Conservation (phyloP, 345 rosid genomes). For the Rhodomyrtus tomentosa region DNA sequence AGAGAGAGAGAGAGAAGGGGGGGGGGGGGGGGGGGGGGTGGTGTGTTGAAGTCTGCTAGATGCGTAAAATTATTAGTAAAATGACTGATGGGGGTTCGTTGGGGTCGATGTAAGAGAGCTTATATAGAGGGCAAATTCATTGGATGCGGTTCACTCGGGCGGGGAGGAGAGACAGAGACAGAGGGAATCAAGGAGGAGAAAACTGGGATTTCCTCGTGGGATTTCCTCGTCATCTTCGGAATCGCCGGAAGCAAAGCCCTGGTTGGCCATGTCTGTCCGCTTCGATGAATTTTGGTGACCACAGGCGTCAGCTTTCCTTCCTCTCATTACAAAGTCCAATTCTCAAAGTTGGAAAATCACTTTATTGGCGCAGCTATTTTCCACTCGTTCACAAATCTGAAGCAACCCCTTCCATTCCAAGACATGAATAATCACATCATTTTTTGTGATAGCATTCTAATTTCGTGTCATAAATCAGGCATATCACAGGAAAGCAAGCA, state of each 20-base stretch:
- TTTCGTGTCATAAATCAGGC: accelerated
- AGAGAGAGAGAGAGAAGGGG: neutral
- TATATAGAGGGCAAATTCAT: neutral
- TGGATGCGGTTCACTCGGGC: neutral
- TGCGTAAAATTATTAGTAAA: neutral
- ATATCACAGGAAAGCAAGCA: neutral
- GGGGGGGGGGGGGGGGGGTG: neutral
- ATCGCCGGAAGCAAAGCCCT: neutral
- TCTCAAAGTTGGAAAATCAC: neutral
- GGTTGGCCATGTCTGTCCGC: neutral
- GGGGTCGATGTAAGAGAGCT: neutral
- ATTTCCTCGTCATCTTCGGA: neutral
- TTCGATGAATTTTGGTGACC: too few relatives aligned
- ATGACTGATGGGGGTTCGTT: neutral
- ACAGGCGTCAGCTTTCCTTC: neutral
- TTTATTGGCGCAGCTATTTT: neutral
- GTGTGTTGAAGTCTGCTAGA: neutral
- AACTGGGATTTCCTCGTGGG: neutral
- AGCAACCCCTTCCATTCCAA: neutral
- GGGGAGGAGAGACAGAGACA: neutral
- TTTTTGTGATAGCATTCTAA: neutral
- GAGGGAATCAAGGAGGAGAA: neutral
- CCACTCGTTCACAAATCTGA: neutral
- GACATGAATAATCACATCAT: neutral
- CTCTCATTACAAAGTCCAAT: neutral